These are phyloP conservation scores for Ceratobasidium sp. DNA, from an alignment of 1,284 basidiomycete genomes.

Conservation along the genomic window DNA sequence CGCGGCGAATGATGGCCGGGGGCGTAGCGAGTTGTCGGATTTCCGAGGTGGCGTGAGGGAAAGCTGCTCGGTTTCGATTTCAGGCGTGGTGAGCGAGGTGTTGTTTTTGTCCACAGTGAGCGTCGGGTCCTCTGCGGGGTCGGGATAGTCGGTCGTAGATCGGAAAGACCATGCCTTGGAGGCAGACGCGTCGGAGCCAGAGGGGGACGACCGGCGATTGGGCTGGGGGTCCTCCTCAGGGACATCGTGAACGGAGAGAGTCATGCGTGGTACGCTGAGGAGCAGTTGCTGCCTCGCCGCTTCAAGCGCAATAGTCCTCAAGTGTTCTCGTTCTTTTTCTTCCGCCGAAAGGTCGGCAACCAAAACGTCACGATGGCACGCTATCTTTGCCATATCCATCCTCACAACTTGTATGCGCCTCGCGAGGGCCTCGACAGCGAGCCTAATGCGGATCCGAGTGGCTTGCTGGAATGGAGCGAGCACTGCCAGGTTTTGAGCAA, in stretches of 20 bases:
- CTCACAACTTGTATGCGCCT: conserved; percentile 76
- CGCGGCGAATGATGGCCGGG: conserved; percentile 66
- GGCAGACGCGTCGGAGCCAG: conserved; percentile 32
- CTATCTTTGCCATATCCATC: conserved; percentile 79
- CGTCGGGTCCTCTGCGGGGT: conserved; percentile 29
- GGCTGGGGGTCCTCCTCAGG: conserved; percentile 19
- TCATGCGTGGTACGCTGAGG: conserved; percentile 38
- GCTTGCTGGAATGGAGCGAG: conserved; percentile 88
- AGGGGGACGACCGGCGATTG: conserved; percentile 24
- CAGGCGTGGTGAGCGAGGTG: conserved; percentile 37
- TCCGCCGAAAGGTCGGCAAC: conserved; percentile 80
- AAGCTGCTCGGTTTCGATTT: conserved; percentile 18
- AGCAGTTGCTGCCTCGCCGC: conserved; percentile 75
- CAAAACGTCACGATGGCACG: conserved; percentile 82
- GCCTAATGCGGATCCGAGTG: conserved; percentile 81
- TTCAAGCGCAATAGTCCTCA: conserved; percentile 78
- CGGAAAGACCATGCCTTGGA: conserved; percentile 46
- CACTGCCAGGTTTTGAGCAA: conserved; percentile 85
- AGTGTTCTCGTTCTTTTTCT: conserved; percentile 73
- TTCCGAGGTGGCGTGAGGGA: conserved; percentile 49
- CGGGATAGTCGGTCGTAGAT: conserved; percentile 43
- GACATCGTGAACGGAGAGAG: conserved; percentile 23
- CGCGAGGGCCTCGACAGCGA: conserved; percentile 74
- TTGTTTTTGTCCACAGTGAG: conserved; percentile 34
- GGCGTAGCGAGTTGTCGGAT: conserved; percentile 56